Evolutionary conservation across 768 basidiomycete species (phyloP).

Genomic region (Kwoniella bestiolae): DNA sequence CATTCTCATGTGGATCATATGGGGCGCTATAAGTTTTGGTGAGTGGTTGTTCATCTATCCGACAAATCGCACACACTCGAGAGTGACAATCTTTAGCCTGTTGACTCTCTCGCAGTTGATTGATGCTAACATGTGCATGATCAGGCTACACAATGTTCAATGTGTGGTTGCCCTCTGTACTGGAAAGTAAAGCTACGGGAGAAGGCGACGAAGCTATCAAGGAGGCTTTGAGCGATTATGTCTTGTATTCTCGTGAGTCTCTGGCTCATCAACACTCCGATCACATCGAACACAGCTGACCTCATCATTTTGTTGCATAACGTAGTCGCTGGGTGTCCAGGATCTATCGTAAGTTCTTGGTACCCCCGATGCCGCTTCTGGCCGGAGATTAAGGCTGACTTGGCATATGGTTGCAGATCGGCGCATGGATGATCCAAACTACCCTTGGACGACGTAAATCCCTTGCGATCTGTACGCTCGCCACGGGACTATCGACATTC

Average conservation of each 20-base stretch:
- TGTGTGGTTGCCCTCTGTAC: conserved; percentile 55
- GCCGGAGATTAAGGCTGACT: not conserved
- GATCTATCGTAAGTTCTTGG: conserved; percentile 45
- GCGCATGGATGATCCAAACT: conserved; percentile 56
- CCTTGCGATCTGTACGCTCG: conserved; percentile 52
- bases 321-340: conserved; percentile 54
- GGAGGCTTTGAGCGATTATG: conserved; percentile 49
- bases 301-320: not conserved
- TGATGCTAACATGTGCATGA: not conserved
- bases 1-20: conserved; percentile 56
- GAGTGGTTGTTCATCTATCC: too few species aligned
- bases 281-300: conserved; percentile 10
- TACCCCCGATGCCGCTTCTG: not conserved
- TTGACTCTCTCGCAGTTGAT: not conserved
- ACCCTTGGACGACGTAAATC: conserved; percentile 49
- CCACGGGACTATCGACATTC: conserved; percentile 51
- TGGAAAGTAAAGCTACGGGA: conserved; percentile 50
- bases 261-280: not conserved
- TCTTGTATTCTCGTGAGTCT: conserved; percentile 49
- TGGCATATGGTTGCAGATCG: too few species aligned
- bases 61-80: too few species aligned
- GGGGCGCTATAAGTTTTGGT: conserved; percentile 56
- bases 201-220: conserved; percentile 46
- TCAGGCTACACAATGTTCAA: conserved; percentile 56
- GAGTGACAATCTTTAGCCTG: not conserved